These are phyloP conservation scores for Neoboletus brunneissimus DNA, from an alignment of 768 basidiomycete species.

Conservation along the genomic window DNA sequence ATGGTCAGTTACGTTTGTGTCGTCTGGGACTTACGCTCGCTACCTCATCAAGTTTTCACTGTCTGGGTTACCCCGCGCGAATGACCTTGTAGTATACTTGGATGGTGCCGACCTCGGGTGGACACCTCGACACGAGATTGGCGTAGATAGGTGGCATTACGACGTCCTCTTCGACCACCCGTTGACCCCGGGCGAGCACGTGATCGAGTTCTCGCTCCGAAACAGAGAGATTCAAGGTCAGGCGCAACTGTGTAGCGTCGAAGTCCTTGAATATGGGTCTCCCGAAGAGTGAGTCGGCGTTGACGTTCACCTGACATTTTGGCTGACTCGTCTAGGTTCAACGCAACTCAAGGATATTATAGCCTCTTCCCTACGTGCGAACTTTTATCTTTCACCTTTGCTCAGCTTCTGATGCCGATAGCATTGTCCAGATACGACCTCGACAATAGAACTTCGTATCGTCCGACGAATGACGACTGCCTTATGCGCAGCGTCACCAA, in stretches of 20 bases:
- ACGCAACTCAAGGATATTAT: conserved; percentile 54
- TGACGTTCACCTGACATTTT: not conserved
- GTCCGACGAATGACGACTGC: conserved; percentile 82
- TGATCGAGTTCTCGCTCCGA: conserved; percentile 54
- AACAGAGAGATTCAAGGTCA: conserved; percentile 46
- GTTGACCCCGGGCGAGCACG: conserved; percentile 52
- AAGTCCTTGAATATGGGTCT: conserved; percentile 70
- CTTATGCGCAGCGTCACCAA: conserved; percentile 73
- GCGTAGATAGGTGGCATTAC: conserved; percentile 76
- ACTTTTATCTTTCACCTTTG: not conserved
- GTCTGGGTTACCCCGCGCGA: conserved; percentile 57
- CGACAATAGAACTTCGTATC: conserved; percentile 60
- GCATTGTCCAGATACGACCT: conserved; percentile 46
- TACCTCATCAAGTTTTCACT: conserved; percentile 69
- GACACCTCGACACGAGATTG: conserved; percentile 49
- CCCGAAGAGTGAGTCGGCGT: conserved; percentile 47
- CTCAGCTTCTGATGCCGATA: not conserved
- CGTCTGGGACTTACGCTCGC: conserved; percentile 60
- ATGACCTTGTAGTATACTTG: conserved; percentile 55
- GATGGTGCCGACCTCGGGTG: conserved; percentile 62
- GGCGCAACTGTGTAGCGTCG: conserved; percentile 76
- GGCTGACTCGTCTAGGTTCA: conserved; percentile 47
- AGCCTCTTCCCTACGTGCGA: conserved; percentile 73
- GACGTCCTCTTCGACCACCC: conserved; percentile 45
- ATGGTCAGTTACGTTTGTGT: conserved; percentile 59